Evolutionary conservation across 2,329 filamentous ascomycete genomes (phyloP).

Genomic region (Juglanconis oblonga): DNA sequence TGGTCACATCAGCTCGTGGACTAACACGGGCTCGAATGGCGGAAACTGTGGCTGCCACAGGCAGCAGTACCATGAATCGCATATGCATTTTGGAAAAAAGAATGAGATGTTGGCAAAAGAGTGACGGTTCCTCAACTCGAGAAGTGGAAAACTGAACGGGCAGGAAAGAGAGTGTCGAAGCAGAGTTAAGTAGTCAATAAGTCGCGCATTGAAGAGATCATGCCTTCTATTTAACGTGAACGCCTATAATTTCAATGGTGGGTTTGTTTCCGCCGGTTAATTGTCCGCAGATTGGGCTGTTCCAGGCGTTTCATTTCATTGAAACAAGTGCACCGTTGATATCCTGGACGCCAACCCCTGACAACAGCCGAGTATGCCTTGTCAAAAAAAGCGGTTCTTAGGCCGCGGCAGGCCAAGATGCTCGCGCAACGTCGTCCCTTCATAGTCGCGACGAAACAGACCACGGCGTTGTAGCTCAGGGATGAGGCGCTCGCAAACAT

Average conservation of each 20-base stretch:
- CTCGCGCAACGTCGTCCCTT: slow-evolving; percentile 49
- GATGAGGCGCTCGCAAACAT: slow-evolving; percentile 43
- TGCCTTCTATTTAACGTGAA: background rate
- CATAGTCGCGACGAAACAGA: slow-evolving; percentile 49
- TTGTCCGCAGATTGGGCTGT: background rate
- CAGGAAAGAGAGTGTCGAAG: background rate
- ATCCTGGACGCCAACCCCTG: background rate
- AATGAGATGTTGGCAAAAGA: background rate
- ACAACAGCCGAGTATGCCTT: background rate
- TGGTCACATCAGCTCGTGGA: slow-evolving; percentile 4
- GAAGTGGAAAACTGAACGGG: background rate
- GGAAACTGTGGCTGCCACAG: slow-evolving; percentile 1
- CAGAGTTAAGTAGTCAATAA: background rate
- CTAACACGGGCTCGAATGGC: background rate
- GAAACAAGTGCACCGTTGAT: slow-evolving; percentile 6
- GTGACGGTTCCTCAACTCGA: background rate
- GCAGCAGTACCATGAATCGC: slow-evolving; percentile 2
- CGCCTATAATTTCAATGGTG: slow-evolving; percentile 3
- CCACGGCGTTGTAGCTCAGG: slow-evolving; percentile 50
- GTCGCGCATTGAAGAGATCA: background rate
- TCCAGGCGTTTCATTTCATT: slow-evolving; percentile 13
- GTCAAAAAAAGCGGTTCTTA: slow-evolving; percentile 33
- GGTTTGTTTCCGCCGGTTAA: slow-evolving; percentile 1
- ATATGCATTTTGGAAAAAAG: slow-evolving; percentile 9
- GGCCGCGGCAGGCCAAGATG: slow-evolving; percentile 52